A percentile compares a stretch with the other conserved stretches of the same genome.
phyloP scores from a whole-genome alignment of 768 basidiomycete genomes.

The Russula ochroleuca region DNA sequence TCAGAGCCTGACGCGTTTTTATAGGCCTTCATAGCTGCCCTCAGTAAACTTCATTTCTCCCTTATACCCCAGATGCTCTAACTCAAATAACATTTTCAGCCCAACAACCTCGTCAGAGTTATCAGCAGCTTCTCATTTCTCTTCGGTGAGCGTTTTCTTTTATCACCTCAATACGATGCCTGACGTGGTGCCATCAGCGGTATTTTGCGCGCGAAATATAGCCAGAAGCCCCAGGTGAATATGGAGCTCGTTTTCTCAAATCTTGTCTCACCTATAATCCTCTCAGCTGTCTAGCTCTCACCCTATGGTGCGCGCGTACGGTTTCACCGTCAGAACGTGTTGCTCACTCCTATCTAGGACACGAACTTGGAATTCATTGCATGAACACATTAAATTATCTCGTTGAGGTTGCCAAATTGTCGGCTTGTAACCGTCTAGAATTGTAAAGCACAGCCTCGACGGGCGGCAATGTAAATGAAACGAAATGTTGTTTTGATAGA shows the following conservation, averaged over 20 bases:
- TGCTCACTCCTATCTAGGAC: conserved; percentile 29
- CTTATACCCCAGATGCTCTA: not conserved
- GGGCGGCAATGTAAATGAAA: not conserved
- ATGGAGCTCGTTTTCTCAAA: not conserved
- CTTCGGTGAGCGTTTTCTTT: conserved; percentile 42
- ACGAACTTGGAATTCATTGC: conserved; percentile 35
- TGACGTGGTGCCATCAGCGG: conserved; percentile 34
- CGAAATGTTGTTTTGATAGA: not conserved
- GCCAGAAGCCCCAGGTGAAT: conserved; percentile 58
- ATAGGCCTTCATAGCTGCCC: conserved; percentile 57
- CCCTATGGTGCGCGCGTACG: conserved; percentile 48
- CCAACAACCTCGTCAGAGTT: conserved; percentile 54
- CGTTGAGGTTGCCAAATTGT: not conserved
- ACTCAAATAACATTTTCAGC: conserved; percentile 31
- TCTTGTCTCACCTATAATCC: not conserved
- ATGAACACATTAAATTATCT: conserved; percentile 16
- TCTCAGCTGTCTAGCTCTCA: conserved; percentile 61
- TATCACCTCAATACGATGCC: not conserved
- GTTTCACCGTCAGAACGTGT: not conserved
- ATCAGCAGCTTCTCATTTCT: conserved; percentile 55
- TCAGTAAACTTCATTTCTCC: conserved; percentile 42
- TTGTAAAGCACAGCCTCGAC: not conserved
- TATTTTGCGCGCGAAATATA: conserved; percentile 56
- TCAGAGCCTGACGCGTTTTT: not conserved
- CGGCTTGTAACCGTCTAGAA: not conserved